Evolutionary conservation across 176 grass and related monocot genomes (phyloP).

Genomic region (Thinopyrum elongatum): DNA sequence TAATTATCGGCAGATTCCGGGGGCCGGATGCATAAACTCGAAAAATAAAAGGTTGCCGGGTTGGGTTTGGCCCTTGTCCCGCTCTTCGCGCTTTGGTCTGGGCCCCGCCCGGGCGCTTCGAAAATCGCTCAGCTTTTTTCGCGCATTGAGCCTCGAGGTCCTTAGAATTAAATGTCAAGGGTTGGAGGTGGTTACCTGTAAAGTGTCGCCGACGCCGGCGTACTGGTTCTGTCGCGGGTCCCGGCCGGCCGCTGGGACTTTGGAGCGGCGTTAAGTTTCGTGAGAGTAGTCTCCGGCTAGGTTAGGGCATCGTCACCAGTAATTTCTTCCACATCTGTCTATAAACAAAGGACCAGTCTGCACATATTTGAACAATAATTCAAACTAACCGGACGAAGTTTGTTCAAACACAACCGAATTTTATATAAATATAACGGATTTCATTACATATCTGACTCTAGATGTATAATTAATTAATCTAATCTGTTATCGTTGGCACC

Average conservation of each 20-base stretch:
- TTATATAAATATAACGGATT: no score
- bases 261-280: not conserved
- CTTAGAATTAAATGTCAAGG: not conserved
- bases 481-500: no score
- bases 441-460: no score
- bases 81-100: constrained; percentile 10
- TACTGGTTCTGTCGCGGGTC: not conserved
- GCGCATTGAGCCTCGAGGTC: not conserved
- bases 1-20: not conserved
- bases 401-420: no score
- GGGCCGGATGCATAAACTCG: not conserved
- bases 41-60: not conserved
- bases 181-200: not conserved
- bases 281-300: not conserved
- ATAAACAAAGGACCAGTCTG: no score
- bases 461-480: no score
- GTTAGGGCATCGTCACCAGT: no score
- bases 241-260: not conserved
- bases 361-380: no score
- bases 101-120: not conserved
- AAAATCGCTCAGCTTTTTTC: not conserved
- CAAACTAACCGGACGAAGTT: no score
- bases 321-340: no score
- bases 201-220: not conserved
- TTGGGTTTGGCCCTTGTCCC: not conserved